phyloP scores from a whole-genome alignment of 495 filamentous ascomycete species.

The Pseudevernia furfuracea region DNA sequence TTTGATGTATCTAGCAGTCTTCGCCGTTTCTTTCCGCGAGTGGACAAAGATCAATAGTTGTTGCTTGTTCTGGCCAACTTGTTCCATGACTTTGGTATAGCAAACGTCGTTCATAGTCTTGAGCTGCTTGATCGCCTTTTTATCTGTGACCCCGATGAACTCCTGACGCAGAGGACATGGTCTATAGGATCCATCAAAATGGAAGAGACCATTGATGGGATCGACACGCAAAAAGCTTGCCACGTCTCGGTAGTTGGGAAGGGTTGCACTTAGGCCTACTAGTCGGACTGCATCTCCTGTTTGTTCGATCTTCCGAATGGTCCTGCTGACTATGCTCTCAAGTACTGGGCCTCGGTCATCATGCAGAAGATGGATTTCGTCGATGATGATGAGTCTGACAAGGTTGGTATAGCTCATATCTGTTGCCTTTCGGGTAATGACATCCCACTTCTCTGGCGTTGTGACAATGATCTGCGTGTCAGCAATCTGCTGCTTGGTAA shows the following conservation, averaged over 20 bases:
- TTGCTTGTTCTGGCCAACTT: conserved; percentile 80
- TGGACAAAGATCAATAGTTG: conserved; percentile 99
- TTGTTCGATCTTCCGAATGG: conserved; percentile 85
- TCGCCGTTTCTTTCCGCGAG: conserved; percentile 94
- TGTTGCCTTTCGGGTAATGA: conserved; percentile 96
- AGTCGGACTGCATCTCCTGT: conserved; percentile 86
- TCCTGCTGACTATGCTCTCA: conserved; percentile 93
- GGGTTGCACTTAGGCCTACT: conserved; percentile 85
- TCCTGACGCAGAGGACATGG: conserved; percentile 93
- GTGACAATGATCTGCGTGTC: conserved; percentile 99
- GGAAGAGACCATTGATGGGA: conserved; percentile 75
- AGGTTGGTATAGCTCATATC: conserved; percentile 96
- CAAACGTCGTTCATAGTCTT: conserved; percentile 99
- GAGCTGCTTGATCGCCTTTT: conserved; percentile 97
- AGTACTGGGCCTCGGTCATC: conserved; percentile 96
- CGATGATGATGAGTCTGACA: conserved; percentile 89
- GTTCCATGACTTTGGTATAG: conserved; percentile 95
- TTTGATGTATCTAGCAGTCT: conserved; percentile 89
- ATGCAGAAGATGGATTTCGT: conserved; percentile 96
- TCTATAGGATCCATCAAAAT: conserved; percentile 91
- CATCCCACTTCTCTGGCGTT: conserved; percentile 98
- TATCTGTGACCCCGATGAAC: conserved; percentile 95
- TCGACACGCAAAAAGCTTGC: conserved; percentile 93
- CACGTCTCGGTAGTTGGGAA: conserved; percentile 96
- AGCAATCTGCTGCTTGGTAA: conserved; percentile 96